Evolutionary conservation across 495 filamentous ascomycete species (phyloP), one percentile per base, ranked within the genome.

Genomic region (Podospora didyma): DNA sequence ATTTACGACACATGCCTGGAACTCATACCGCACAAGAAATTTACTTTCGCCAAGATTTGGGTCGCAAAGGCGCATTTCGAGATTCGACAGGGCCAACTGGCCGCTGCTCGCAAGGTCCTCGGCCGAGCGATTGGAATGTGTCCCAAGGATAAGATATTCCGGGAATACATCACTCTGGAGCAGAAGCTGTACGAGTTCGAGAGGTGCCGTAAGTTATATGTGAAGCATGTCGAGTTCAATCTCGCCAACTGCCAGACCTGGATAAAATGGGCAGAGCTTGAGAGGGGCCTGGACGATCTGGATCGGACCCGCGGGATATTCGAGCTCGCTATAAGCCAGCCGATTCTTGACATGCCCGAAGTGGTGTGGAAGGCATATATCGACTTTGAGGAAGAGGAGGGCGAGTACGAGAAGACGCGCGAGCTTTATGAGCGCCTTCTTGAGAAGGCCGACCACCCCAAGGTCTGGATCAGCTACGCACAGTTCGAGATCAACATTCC

Each of bases 11-110:
- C 93, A 59, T 96, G 89, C 58, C 73, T 97, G 35, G 87, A 86
- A 62, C 74, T 97, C 22, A 86, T 97, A 59, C 95, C 94, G 0
- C 93, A 98, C 75, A 95, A 96, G 70, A 89, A 90, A 61, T 98
- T 97, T 74, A 97, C 94, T 2, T 98, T 97, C 69, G 90, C 91
- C 69, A 98, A 98, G 67, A 77, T 97, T 51, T 97, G 95, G 94
- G 75, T 97, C 17, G 78, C 93, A 71, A 92, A 90, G 64, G 92
- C 93, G 9, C 89, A 96, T 54, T 96, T 97, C 65, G 92, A 97
- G 67, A 79, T 97, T 26, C 87, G 94, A 2, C 94, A 96, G 66
- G 82, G 86, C 69, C 80, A 96, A 51, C 78, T 97, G 3, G 75
- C 83, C 28, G 69, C 83, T 0, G 93, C 94, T 6, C 83, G 94